Conservation (phyloP, 1,284 basidiomycete species). For the Cystobasidium sp. region DNA sequence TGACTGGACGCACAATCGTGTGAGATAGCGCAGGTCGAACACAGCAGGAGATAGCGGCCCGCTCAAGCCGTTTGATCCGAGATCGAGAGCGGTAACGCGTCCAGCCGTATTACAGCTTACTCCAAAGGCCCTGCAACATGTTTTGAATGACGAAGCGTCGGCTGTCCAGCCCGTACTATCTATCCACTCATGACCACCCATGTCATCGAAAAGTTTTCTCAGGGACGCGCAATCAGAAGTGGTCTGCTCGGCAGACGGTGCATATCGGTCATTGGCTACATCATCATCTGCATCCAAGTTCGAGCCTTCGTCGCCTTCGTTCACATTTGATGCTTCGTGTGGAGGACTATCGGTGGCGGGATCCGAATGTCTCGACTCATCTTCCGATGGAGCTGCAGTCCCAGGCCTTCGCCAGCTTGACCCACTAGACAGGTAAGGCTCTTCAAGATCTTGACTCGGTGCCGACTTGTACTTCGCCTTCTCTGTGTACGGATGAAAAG, state of each 20-base stretch:
- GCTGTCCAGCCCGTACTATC: constrained; percentile 39
- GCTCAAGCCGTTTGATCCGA: constrained; percentile 40
- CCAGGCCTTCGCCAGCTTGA: too few species aligned
- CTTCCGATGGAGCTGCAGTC: too few species aligned
- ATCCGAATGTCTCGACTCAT: too few species aligned
- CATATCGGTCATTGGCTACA: not conserved
- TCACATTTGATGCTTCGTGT: too few species aligned
- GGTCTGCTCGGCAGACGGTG: constrained; percentile 1
- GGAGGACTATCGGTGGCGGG: too few species aligned
- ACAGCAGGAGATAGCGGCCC: constrained; percentile 42
- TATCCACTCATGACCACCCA: constrained; percentile 44
- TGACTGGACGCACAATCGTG: constrained; percentile 38
- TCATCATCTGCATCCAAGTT: not conserved
- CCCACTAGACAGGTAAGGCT: too few species aligned
- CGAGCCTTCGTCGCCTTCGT: not conserved
- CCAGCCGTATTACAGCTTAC: constrained; percentile 42
- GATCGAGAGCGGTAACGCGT: constrained; percentile 44
- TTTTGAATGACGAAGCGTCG: not conserved
- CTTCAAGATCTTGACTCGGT: too few species aligned
- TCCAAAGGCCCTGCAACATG: constrained; percentile 45
- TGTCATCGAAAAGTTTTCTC: constrained; percentile 37
- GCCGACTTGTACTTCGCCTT: too few species aligned
- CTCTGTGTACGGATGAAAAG: too few species aligned
- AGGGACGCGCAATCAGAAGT: constrained; percentile 43
- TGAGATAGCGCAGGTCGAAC: constrained; percentile 42